These are phyloP conservation scores for Eucalyptus viminalis DNA, from an alignment of 345 rosid species.

Conservation along the genomic window DNA sequence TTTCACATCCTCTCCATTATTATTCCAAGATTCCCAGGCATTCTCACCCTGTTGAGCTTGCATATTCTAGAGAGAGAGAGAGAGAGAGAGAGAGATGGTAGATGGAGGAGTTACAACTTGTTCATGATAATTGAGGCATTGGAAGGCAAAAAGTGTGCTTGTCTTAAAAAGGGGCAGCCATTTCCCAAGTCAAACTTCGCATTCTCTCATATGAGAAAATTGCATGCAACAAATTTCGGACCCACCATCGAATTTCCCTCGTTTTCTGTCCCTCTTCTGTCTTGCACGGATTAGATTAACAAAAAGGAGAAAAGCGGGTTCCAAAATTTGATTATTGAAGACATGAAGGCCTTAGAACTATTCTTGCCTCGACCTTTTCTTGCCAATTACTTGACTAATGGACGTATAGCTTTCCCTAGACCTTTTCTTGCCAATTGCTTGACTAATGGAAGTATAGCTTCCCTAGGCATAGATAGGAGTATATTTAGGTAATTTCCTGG, in stretches of 20 bases:
- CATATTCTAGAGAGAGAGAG: background rate
- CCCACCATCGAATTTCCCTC: background rate
- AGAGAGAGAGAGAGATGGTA: background rate
- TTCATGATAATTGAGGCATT: background rate
- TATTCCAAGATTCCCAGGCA: background rate
- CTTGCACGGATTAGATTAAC: background rate
- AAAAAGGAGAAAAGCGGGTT: background rate
- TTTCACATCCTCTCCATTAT: background rate
- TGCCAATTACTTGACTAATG: background rate
- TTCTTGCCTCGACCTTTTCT: background rate
- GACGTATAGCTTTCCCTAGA: background rate
- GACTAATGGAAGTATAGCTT: background rate
- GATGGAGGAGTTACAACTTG: background rate
- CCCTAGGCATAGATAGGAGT: background rate
- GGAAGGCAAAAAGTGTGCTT: background rate
- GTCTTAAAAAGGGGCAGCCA: background rate
- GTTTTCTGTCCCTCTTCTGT: background rate
- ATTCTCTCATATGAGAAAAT: background rate
- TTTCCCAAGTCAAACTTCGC: background rate
- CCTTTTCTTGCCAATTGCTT: background rate
- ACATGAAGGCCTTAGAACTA: background rate
- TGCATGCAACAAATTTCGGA: background rate
- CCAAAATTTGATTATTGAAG: background rate
- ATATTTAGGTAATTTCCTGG: background rate
- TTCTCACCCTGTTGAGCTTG: background rate